phyloP scores from a whole-genome alignment of 345 rosid genomes.

The Lenwebbia sp. region DNA sequence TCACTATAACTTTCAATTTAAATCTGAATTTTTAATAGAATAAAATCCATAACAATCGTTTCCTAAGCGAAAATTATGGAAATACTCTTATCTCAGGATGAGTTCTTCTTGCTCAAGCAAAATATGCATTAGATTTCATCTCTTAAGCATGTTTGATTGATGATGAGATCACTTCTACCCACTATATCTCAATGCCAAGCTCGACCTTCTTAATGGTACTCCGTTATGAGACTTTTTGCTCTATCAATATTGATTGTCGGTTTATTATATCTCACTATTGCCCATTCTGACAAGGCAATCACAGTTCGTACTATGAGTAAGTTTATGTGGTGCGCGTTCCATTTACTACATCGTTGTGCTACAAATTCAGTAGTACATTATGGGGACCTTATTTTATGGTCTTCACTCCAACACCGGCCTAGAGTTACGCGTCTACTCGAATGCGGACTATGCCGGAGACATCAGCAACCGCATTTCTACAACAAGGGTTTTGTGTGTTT shows the following conservation, averaged over 20 bases:
- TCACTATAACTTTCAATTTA: rapidly evolving
- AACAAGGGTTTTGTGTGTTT: not conserved
- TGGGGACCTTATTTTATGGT: not conserved
- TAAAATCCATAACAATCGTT: not conserved
- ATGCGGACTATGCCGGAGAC: not conserved
- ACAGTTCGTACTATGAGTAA: not conserved
- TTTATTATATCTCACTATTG: too few species aligned
- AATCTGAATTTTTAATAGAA: not conserved
- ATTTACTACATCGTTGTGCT: not conserved
- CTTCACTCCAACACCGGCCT: not conserved
- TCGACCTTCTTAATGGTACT: not conserved
- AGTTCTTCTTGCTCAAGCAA: not conserved
- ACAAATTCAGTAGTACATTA: not conserved
- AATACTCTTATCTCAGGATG: not conserved
- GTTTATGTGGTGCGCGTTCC: rapidly evolving
- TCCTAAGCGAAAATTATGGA: not conserved
- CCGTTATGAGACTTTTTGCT: not conserved
- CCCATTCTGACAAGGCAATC: not conserved
- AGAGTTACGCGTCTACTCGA: not conserved
- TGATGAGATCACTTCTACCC: not conserved
- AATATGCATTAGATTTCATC: not conserved
- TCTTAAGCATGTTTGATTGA: not conserved
- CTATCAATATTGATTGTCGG: too few species aligned
- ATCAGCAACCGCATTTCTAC: not conserved
- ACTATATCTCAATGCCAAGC: not conserved